Conservation (phyloP, 805 yeast genomes). For the Gaillardinia entomophila region DNA sequence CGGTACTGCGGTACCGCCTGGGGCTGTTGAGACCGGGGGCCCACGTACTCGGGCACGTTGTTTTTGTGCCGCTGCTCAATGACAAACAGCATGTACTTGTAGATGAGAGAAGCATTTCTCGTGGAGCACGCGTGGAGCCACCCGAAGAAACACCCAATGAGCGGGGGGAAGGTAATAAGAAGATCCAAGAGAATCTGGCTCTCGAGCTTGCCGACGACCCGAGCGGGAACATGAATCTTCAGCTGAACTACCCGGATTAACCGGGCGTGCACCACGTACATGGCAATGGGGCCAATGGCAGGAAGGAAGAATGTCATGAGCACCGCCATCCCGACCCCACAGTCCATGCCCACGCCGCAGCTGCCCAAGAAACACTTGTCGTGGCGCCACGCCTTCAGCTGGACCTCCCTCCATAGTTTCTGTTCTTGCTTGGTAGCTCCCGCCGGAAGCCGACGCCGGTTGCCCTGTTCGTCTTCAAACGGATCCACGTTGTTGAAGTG, state of each 20-base stretch:
- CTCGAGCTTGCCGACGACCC: constrained; percentile 61
- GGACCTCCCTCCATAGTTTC: constrained; percentile 67
- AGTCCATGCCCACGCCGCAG: constrained; percentile 54
- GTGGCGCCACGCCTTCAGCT: constrained; percentile 77
- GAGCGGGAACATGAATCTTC: constrained; percentile 50
- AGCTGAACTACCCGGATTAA: constrained; percentile 57
- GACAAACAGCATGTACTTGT: constrained; percentile 15
- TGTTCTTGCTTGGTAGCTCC: constrained; percentile 51
- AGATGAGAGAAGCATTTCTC: constrained; percentile 78
- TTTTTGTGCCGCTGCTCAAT: neutral
- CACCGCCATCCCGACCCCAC: constrained; percentile 79
- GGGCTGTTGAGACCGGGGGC: too few relatives aligned
- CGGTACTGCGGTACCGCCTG: too few relatives aligned
- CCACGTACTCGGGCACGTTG: neutral
- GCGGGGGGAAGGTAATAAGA: constrained; percentile 69
- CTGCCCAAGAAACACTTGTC: constrained; percentile 82
- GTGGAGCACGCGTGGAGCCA: constrained; percentile 88
- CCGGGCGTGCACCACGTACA: constrained; percentile 75
- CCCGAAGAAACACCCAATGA: constrained; percentile 69
- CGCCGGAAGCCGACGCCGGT: constrained; percentile 55
- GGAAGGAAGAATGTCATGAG: constrained; percentile 62
- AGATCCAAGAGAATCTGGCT: constrained; percentile 74
- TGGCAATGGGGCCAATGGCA: constrained; percentile 73
- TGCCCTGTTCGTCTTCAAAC: constrained; percentile 53
- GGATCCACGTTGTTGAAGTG: constrained; percentile 63